A percentile compares a stretch with the other conserved stretches of the same genome.
Conservation (phyloP, 768 basidiomycete genomes). For the Amanita subjunquillea region DNA sequence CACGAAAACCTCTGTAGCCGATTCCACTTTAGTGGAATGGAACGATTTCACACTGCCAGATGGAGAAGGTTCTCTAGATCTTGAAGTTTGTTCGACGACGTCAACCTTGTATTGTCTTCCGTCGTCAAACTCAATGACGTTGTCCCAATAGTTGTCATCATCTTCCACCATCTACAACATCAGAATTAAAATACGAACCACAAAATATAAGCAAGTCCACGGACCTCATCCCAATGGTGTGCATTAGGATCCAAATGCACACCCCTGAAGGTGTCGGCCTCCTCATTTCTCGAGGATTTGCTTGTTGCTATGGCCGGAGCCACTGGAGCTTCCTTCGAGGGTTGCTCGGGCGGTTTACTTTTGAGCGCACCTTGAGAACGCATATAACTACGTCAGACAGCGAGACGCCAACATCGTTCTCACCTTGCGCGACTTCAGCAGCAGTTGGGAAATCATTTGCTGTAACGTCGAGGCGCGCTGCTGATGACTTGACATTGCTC, state of each 20-base stretch:
- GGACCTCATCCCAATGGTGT: conserved; percentile 96
- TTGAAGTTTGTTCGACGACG: conserved; percentile 23
- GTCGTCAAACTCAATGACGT: conserved; percentile 93
- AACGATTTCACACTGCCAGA: conserved; percentile 9
- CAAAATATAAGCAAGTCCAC: conserved; percentile 17
- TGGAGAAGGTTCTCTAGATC: not conserved
- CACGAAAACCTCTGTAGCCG: conserved; percentile 33
- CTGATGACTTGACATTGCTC: conserved; percentile 47
- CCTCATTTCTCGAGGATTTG: conserved; percentile 63
- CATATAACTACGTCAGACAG: conserved; percentile 4
- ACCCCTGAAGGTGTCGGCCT: conserved; percentile 90
- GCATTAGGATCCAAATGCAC: conserved; percentile 89
- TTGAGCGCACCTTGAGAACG: conserved; percentile 19
- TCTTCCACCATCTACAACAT: conserved; percentile 74
- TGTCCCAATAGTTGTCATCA: conserved; percentile 80
- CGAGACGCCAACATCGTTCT: conserved; percentile 13
- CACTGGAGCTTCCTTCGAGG: conserved; percentile 41
- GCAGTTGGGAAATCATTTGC: conserved; percentile 89
- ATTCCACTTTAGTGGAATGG: conserved; percentile 12
- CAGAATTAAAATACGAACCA: conserved; percentile 1
- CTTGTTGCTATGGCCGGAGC: conserved; percentile 34
- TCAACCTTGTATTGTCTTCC: conserved; percentile 86
- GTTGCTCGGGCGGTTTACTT: conserved; percentile 26
- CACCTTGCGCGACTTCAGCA: conserved; percentile 86
- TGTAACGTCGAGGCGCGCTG: conserved; percentile 31